A percentile compares a stretch with the other conserved stretches of the same genome.
These are phyloP conservation scores for Nemania serpens DNA, from an alignment of 2,329 filamentous ascomycete species.

Conservation along the genomic window DNA sequence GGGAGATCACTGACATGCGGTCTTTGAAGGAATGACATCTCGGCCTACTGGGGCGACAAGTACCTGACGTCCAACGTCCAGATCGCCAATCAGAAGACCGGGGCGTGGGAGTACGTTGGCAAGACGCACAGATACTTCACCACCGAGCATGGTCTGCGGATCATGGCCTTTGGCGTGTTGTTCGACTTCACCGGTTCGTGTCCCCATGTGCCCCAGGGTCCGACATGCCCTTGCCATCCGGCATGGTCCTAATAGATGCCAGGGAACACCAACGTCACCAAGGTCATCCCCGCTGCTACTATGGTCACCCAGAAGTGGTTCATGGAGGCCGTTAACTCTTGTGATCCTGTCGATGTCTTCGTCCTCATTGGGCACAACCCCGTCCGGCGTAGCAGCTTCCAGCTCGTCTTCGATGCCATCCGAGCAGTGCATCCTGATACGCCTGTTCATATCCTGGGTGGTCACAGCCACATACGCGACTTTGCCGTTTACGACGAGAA, in stretches of 20 bases:
- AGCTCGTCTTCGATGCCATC: constrained; percentile 60
- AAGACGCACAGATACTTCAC: constrained; percentile 52
- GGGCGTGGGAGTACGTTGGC: constrained; percentile 49
- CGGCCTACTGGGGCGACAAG: constrained; percentile 56
- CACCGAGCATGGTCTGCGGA: constrained; percentile 47
- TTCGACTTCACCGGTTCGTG: constrained; percentile 52
- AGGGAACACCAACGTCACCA: constrained; percentile 65
- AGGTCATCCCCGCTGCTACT: constrained; percentile 58
- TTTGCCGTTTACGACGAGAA: constrained; percentile 66
- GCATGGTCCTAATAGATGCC: constrained; percentile 35
- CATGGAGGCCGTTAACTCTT: constrained; percentile 56
- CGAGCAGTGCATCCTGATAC: constrained; percentile 58
- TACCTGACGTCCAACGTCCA: constrained; percentile 54
- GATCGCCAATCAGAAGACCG: constrained; percentile 46
- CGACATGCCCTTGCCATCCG: neutral
- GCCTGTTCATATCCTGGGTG: constrained; percentile 66
- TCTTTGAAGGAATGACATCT: constrained; percentile 51
- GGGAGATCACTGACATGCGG: neutral
- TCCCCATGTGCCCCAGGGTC: neutral
- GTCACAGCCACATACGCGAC: constrained; percentile 68
- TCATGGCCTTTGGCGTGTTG: constrained; percentile 52
- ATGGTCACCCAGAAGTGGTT: constrained; percentile 65
- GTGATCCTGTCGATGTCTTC: constrained; percentile 65
- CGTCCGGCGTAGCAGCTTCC: constrained; percentile 53
- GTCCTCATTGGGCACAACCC: constrained; percentile 68